phyloP scores from a whole-genome alignment of 768 basidiomycete genomes.

The Boletellus ananiceps region DNA sequence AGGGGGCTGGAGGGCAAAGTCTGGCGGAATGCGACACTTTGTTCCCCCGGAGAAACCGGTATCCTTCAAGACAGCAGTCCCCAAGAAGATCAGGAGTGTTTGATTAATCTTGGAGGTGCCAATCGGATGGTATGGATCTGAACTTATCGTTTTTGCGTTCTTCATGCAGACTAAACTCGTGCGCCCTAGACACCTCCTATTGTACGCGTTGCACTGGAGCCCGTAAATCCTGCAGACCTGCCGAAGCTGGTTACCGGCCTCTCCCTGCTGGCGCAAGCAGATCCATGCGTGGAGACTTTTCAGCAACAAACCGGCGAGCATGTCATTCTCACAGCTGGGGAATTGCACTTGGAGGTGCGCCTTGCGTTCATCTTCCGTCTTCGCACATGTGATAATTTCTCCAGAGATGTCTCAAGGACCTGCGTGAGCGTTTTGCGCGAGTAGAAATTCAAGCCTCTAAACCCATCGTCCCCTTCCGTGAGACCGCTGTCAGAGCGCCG shows the following conservation, averaged over 20 bases:
- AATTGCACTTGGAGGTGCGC: constrained; percentile 87
- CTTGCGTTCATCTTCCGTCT: background rate
- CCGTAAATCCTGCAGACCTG: constrained; percentile 78
- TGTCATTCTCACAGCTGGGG: constrained; percentile 94
- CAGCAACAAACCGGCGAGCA: constrained; percentile 97
- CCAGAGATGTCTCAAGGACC: constrained; percentile 91
- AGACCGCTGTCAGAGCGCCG: constrained; percentile 79
- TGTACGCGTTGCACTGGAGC: constrained; percentile 92
- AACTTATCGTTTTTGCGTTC: background rate
- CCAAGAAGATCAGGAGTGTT: constrained; percentile 40
- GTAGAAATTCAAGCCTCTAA: constrained; percentile 91
- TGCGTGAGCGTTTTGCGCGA: constrained; percentile 92
- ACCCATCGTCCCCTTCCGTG: constrained; percentile 96
- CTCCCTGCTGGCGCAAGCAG: constrained; percentile 86
- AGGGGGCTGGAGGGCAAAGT: constrained; percentile 87
- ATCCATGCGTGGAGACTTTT: constrained; percentile 96
- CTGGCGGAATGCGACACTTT: constrained; percentile 86
- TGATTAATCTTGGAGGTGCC: constrained; percentile 81
- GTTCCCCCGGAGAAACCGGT: constrained; percentile 53
- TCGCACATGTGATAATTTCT: background rate
- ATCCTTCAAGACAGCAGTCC: constrained; percentile 32
- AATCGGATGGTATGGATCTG: constrained; percentile 48
- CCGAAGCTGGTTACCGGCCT: constrained; percentile 83
- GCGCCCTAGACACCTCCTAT: constrained; percentile 72
- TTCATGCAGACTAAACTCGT: background rate